Base-by-base conservation (phyloP, 179 eudicot genomes). In the Beta lomatogona region DNA sequence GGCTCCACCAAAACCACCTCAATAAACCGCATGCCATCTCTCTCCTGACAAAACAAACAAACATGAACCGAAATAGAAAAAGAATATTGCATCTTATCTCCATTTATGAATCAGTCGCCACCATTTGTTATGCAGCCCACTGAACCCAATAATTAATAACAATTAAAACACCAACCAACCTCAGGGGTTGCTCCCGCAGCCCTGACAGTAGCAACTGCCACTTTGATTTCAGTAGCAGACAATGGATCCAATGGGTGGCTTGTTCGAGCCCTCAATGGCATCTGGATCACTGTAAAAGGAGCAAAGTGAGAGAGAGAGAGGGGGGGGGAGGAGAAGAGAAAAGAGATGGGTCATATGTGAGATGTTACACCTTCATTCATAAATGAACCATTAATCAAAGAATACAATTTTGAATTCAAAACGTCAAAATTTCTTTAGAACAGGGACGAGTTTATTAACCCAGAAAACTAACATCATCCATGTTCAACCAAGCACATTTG, bases 171-270 rank as follows among this genome's bases (percentile, higher is more conserved):
- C 59, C 22, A 76, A 79, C 79, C 44, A 65, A 95, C 99, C 99
- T 95, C 98, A 69, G 99, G 99, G 36, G 98, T 94, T 63, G 98
- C 93, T 80, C 99, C 99, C 86, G 99, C 98, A 73, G 99, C 97
- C 85, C 99, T 87, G 82, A 95, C 99, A 76, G 99, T 92, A 48
- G 92, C 98, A 83, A 94, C 95, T 76, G 99, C 99, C 82, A 95
- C 97, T 84, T 90, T 85, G 81, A 95, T 95, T 86, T 95, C 99
- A 68, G 94, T 90, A 80, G 96, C 91, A 79, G 98, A 88, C 72
- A 95, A 86, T 13, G 99, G 99, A 73, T 95, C 99, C 87, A 95
- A 87, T 57, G 99, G 99, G 85, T 95, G 99, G 76, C 91, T 86
- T 71, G 87, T 87, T 87, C 91, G 97, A 86, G 96, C 95, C 88